phyloP scores from a whole-genome alignment of 2,329 filamentous ascomycete genomes.

The Fonsecaea pugnacius region DNA sequence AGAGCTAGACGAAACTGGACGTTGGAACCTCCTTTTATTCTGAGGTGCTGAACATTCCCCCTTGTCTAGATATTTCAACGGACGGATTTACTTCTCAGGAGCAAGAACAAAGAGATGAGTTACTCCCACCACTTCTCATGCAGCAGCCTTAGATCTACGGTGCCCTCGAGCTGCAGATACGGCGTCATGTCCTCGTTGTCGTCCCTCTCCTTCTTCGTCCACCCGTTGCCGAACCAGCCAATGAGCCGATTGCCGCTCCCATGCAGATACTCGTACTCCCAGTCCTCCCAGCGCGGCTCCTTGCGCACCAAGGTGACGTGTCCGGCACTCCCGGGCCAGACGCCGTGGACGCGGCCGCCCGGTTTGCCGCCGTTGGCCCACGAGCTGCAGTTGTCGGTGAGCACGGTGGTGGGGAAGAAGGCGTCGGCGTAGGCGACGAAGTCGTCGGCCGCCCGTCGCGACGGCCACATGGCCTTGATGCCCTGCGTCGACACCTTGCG shows the following conservation, averaged over 20 bases:
- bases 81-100: neutral
- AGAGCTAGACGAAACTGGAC: neutral
- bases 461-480: conserved; percentile 65
- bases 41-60: too few species aligned
- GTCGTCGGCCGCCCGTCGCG: conserved; percentile 64
- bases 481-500: conserved; percentile 70
- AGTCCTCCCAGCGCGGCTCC: conserved; percentile 35
- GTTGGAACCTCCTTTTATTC: neutral
- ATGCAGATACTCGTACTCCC: conserved; percentile 31
- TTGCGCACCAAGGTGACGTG: conserved; percentile 31
- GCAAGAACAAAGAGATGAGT: neutral
- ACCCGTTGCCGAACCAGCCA: conserved; percentile 33
- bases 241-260: conserved; percentile 26
- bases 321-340: conserved; percentile 34
- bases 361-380: conserved; percentile 34
- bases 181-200: conserved; percentile 28
- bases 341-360: conserved; percentile 29
- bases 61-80: neutral
- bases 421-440: conserved; percentile 64
- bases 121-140: conserved; percentile 34
- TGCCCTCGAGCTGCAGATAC: conserved; percentile 26
- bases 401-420: conserved; percentile 60
- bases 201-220: conserved; percentile 30
- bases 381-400: conserved; percentile 34
- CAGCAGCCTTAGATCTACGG: conserved; percentile 27